Percentiles rank a stretch among this genome's conserved stretches.
Evolutionary conservation across 305 asterid genomes (phyloP).

Genomic region (Fraxinus dipetala): DNA sequence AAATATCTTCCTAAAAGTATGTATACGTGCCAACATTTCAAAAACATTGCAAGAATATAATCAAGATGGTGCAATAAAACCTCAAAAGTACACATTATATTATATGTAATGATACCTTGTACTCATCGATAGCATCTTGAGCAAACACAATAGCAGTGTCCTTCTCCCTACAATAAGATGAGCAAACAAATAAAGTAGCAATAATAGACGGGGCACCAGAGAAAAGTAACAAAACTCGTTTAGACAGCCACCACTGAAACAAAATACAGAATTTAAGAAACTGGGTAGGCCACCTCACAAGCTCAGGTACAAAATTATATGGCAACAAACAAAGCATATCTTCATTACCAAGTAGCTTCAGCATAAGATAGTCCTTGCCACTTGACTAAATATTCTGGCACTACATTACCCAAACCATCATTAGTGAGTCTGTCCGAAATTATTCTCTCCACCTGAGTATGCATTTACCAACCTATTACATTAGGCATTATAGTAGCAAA

Average conservation of each 20-base stretch:
- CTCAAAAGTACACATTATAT: slow-evolving; percentile 19
- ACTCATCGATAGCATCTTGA: slow-evolving; percentile 96
- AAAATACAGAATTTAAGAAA: slow-evolving; percentile 18
- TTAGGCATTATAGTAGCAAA: slow-evolving; percentile 12
- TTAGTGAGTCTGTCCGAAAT: slow-evolving; percentile 80
- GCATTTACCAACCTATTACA: slow-evolving; percentile 23
- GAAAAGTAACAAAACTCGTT: slow-evolving; percentile 7
- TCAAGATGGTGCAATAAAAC: slow-evolving; percentile 11
- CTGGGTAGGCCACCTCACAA: slow-evolving; percentile 11
- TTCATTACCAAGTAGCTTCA: slow-evolving; percentile 90
- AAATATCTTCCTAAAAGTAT: background rate
- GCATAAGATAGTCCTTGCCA: slow-evolving; percentile 99
- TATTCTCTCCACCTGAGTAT: slow-evolving; percentile 88
- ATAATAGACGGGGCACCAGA: slow-evolving; percentile 14
- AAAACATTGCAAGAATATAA: slow-evolving; percentile 19
- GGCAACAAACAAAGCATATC: background rate
- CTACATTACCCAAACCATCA: slow-evolving; percentile 73
- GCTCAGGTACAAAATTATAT: slow-evolving; percentile 29
- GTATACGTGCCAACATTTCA: background rate
- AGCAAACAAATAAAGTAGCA: slow-evolving; percentile 12
- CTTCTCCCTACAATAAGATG: slow-evolving; percentile 74
- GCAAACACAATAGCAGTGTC: slow-evolving; percentile 84
- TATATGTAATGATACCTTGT: slow-evolving; percentile 58
- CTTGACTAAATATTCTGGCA: slow-evolving; percentile 94
- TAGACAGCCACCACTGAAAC: background rate